Evolutionary conservation across 257 asterid species (phyloP), one percentile per base, ranked within the genome.

Genomic region (Dorcoceras hygrometricum): DNA sequence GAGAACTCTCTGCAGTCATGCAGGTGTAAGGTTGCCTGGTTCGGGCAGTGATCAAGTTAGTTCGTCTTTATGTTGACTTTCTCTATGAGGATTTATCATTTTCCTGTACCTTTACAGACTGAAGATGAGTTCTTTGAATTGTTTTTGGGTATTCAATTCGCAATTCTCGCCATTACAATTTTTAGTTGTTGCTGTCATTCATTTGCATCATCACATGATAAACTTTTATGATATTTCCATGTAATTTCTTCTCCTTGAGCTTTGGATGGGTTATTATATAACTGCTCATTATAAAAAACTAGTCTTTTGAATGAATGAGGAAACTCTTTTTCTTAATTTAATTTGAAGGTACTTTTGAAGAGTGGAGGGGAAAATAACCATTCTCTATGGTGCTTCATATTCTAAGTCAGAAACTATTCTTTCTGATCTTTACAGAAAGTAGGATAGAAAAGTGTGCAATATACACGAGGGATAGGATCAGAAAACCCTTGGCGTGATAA

Each of bases 1-100:
- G 65, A 85, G 90, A 80, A 65, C 81, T 59, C 73, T 90, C 28
- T 81, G 86, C 50, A 75, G 78, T 64, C 73, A 66, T 64, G 75
- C 88, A 57, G 79, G 81, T 53, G 80, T 63, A 56, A 73, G 71
- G 73, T 67, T 67, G 55, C 77, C 83, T 31, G 81, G 67, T 71
- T 76, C 79, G 31, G 63, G 53, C 46, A 63, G 43, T 24, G 71
- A 71, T 57, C 81, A 75, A 71, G 88, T 86, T 67, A 69, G 78
- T 73, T 29, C 27, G 46, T 77, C 74, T 43, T 59, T 65, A 16
- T 27, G 57, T 55, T 51, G 26, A 28, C 23, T 39, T 34, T 34
- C 29, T 71, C 32, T 36, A 5, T 55, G 56, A 36, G 8, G 29
- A 59, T 22, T 60, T 57, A 55, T 46, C 27, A 27, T 23, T 66